phyloP scores from a whole-genome alignment of 345 rosid genomes.

The Firmiana major region DNA sequence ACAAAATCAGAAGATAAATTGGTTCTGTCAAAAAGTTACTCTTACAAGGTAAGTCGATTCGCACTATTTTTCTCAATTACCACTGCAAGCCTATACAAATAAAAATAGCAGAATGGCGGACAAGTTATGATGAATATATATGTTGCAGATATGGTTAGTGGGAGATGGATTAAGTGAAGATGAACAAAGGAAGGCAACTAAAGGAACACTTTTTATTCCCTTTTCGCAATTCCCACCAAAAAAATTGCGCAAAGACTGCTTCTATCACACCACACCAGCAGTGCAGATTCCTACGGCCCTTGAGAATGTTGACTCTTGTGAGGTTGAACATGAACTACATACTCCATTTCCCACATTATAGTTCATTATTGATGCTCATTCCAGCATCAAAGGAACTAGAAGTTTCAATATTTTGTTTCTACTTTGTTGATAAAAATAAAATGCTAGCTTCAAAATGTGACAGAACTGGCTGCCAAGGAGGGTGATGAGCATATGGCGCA shows the following conservation, averaged over 20 bases:
- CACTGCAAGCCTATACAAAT: neutral
- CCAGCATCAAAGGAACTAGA: neutral
- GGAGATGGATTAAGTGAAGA: slow-evolving; percentile 35
- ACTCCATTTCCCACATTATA: neutral
- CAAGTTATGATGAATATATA: neutral
- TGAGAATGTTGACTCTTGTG: slow-evolving; percentile 55
- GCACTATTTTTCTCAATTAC: neutral
- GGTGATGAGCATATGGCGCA: slow-evolving; percentile 54
- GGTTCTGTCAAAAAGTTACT: slow-evolving; percentile 25
- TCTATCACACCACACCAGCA: slow-evolving; percentile 44
- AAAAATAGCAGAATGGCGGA: neutral
- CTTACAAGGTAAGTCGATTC: slow-evolving; percentile 30
- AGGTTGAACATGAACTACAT: slow-evolving; percentile 24
- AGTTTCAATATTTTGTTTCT: neutral
- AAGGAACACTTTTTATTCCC: slow-evolving; percentile 50
- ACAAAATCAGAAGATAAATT: slow-evolving; percentile 16
- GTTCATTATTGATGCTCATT: neutral
- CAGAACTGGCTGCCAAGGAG: slow-evolving; percentile 67
- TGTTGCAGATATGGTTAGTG: slow-evolving; percentile 43
- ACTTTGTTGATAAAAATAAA: neutral
- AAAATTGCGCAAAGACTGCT: slow-evolving; percentile 38
- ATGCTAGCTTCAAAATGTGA: neutral
- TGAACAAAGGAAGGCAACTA: slow-evolving; percentile 40
- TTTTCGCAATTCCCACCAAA: slow-evolving; percentile 45
- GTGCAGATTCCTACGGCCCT: slow-evolving; percentile 34